phyloP scores from a whole-genome alignment of 768 basidiomycete genomes.

The Candolleomyces eurysporus region DNA sequence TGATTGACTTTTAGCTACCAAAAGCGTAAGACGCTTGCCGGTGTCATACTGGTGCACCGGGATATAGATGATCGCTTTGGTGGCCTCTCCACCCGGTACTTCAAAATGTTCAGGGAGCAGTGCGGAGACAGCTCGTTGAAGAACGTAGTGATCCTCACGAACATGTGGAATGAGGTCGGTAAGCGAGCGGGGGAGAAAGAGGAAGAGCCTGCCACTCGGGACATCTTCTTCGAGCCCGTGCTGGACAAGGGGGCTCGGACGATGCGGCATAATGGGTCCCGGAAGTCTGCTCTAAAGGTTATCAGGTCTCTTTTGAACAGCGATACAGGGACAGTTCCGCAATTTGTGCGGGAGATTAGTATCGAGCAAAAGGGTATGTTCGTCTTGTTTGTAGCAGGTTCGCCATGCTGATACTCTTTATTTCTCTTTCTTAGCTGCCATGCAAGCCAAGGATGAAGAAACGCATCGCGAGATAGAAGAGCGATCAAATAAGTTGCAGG shows the following conservation, averaged over 20 bases:
- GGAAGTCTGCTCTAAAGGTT: conserved; percentile 38
- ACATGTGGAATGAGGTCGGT: conserved; percentile 43
- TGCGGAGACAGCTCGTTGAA: conserved; percentile 44
- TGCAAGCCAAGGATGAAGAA: conserved; percentile 45
- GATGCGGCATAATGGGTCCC: conserved; percentile 36
- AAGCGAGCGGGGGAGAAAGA: conserved; percentile 37
- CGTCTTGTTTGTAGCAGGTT: not conserved
- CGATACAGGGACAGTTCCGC: conserved; percentile 37
- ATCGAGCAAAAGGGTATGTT: conserved; percentile 42
- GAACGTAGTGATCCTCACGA: conserved; percentile 49
- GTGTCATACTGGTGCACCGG: conserved; percentile 52
- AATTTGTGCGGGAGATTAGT: conserved; percentile 57
- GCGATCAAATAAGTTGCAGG: conserved; percentile 40
- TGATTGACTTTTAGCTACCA: conserved; percentile 23
- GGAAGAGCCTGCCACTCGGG: conserved; percentile 30
- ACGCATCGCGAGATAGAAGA: conserved; percentile 41
- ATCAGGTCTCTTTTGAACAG: conserved; percentile 40
- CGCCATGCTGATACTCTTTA: not conserved
- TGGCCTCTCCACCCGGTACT: conserved; percentile 42
- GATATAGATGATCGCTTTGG: conserved; percentile 44
- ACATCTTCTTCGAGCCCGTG: conserved; percentile 46
- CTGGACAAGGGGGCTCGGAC: conserved; percentile 43
- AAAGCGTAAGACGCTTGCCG: conserved; percentile 40
- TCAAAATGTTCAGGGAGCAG: conserved; percentile 45
- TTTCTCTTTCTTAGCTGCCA: conserved; percentile 25